These are phyloP conservation scores for Buxus sempervirens DNA, from an alignment of 164 flowering plant genomes.

Conservation along the genomic window DNA sequence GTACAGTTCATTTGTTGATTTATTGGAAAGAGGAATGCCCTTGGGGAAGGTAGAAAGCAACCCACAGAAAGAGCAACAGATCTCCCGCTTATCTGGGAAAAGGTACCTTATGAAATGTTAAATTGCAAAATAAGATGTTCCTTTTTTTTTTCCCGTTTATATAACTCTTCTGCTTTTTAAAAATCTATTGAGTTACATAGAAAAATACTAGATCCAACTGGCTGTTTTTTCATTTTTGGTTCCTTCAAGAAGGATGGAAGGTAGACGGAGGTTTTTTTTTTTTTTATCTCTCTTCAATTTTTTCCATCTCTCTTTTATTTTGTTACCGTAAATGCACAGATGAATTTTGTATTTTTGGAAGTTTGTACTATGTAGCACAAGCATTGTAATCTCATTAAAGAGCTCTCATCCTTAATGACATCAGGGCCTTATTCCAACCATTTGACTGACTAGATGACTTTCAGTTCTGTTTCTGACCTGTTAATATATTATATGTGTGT, in stretches of 20 bases:
- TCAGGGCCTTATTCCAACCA: background rate
- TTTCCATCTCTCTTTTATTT: too few relatives aligned
- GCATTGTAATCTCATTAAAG: too few relatives aligned
- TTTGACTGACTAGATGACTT: too few relatives aligned
- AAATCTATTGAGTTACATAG: background rate
- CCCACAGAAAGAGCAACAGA: constrained; percentile 1
- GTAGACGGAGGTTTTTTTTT: too few relatives aligned
- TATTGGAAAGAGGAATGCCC: constrained; percentile 27
- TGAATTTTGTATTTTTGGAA: too few relatives aligned
- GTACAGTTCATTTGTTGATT: constrained; percentile 74
- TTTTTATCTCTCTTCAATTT: too few relatives aligned
- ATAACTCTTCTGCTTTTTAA: background rate
- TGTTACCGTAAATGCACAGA: too few relatives aligned
- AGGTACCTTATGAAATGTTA: constrained; percentile 15
- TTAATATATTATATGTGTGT: too few relatives aligned
- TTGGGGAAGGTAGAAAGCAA: constrained; percentile 12
- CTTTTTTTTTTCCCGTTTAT: background rate
- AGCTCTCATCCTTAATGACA: background rate
- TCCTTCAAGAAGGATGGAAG: too few relatives aligned
- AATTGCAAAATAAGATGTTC: constrained; percentile 16
- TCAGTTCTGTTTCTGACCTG: too few relatives aligned
- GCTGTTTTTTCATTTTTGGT: too few relatives aligned
- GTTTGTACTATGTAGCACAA: too few relatives aligned
- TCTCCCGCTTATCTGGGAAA: constrained; percentile 12
- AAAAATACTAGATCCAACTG: background rate